Evolutionary conservation across 2,329 filamentous ascomycete genomes (phyloP).

Genomic region (Fusarium concolor): DNA sequence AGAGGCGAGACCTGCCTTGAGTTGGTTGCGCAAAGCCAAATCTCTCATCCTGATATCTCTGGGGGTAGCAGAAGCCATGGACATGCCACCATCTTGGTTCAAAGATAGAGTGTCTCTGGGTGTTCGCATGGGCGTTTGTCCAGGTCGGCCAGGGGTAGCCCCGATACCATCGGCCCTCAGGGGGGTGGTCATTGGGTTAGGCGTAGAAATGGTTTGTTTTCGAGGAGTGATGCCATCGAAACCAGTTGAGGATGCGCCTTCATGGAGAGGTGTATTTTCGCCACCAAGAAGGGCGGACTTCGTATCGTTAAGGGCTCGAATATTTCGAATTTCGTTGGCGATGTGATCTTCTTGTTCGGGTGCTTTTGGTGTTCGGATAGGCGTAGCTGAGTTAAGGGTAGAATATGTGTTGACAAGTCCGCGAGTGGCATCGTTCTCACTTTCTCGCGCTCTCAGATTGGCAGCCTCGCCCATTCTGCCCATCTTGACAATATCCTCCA

Average conservation of each 20-base stretch:
- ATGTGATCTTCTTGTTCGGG: slow-evolving; percentile 95
- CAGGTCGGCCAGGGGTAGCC: slow-evolving; percentile 75
- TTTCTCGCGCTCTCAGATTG: slow-evolving; percentile 76
- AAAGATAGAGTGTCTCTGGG: slow-evolving; percentile 89
- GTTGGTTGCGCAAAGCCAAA: slow-evolving; percentile 72
- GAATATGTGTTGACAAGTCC: slow-evolving; percentile 90
- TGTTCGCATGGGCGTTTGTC: slow-evolving; percentile 87
- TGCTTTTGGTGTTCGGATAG: slow-evolving; percentile 91
- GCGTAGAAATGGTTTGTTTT: slow-evolving; percentile 85
- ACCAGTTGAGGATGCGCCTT: slow-evolving; percentile 84
- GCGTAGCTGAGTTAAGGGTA: slow-evolving; percentile 81
- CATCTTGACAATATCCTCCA: slow-evolving; percentile 99
- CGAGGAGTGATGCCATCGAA: slow-evolving; percentile 87
- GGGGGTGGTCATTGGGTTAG: slow-evolving; percentile 94
- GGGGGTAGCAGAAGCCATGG: slow-evolving; percentile 79
- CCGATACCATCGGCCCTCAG: slow-evolving; percentile 75
- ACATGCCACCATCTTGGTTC: slow-evolving; percentile 77
- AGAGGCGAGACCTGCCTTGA: slow-evolving; percentile 80
- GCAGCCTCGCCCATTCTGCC: slow-evolving; percentile 92
- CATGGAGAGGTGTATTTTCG: slow-evolving; percentile 89
- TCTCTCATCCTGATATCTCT: slow-evolving; percentile 80
- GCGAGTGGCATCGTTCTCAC: slow-evolving; percentile 86
- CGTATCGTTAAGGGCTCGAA: slow-evolving; percentile 89
- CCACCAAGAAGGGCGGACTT: slow-evolving; percentile 93
- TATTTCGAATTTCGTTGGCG: slow-evolving; percentile 96